These are phyloP conservation scores for Mortierella sp. DNA, from an alignment of 371 early-diverging fungal species.

Conservation along the genomic window DNA sequence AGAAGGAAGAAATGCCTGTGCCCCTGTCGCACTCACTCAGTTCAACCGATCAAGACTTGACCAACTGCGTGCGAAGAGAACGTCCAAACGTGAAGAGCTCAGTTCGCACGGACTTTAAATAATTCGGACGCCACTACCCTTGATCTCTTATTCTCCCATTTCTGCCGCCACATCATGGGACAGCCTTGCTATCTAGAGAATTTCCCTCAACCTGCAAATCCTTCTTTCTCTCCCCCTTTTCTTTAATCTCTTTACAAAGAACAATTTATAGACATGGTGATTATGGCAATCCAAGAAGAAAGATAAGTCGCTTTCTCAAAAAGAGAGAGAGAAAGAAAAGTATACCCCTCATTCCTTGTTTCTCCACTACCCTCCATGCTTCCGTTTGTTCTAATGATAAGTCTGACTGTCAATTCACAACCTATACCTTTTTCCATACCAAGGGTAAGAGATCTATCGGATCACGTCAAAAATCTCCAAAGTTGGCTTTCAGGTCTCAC, in stretches of 20 bases:
- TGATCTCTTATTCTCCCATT: background rate
- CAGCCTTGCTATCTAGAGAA: background rate
- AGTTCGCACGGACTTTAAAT: conserved; percentile 11
- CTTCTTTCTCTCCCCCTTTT: no score
- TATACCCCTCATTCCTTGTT: background rate
- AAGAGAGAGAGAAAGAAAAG: background rate
- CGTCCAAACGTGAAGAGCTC: background rate
- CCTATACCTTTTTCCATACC: background rate
- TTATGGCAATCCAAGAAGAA: no score
- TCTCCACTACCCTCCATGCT: background rate
- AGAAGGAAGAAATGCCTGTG: background rate
- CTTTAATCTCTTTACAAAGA: no score
- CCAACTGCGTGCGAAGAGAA: background rate
- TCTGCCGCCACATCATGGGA: background rate
- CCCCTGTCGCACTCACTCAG: background rate
- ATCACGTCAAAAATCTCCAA: conserved; percentile 4
- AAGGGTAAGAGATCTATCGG: background rate
- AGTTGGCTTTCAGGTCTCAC: background rate
- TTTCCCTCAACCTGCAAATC: no score
- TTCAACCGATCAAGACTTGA: background rate
- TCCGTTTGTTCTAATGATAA: background rate
- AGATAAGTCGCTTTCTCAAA: no score
- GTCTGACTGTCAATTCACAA: no score
- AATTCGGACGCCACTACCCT: background rate
- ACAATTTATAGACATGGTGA: no score